Conservation (phyloP, 805 yeast genomes). For the Metschnikowia colocasiae region DNA sequence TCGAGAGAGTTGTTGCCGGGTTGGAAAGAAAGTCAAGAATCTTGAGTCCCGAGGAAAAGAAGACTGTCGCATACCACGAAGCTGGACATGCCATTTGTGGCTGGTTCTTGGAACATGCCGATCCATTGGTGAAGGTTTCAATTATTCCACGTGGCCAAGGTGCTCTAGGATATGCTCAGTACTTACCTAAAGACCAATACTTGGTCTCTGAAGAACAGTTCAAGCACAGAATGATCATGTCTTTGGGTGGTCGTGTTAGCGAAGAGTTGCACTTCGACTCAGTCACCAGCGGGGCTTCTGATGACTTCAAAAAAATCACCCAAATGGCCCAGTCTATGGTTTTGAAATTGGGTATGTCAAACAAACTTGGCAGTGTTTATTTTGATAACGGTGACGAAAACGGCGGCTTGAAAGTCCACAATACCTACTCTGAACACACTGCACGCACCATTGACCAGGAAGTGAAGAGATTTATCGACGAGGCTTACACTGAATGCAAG, state of each 20-base stretch:
- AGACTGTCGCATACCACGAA: conserved; percentile 93
- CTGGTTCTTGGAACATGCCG: conserved; percentile 88
- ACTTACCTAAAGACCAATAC: conserved; percentile 89
- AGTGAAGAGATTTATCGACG: conserved; percentile 71
- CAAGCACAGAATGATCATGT: conserved; percentile 90
- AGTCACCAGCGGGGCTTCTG: conserved; percentile 95
- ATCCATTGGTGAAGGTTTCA: conserved; percentile 91
- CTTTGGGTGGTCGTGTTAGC: conserved; percentile 93
- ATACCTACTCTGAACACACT: conserved; percentile 88
- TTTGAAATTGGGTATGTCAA: conserved; percentile 85
- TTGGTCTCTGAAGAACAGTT: conserved; percentile 74
- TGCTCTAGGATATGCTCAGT: conserved; percentile 96
- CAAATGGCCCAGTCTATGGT: conserved; percentile 94
- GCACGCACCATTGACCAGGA: conserved; percentile 79
- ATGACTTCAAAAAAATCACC: conserved; percentile 94
- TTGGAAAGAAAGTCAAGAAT: conserved; percentile 85
- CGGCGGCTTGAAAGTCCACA: conserved; percentile 50
- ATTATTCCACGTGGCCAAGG: conserved; percentile 97
- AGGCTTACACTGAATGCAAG: conserved; percentile 69
- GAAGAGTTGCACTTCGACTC: conserved; percentile 89
- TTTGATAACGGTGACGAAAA: conserved; percentile 67
- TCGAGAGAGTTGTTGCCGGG: conserved; percentile 96
- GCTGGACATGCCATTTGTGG: conserved; percentile 99
- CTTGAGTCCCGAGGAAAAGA: conserved; percentile 80
- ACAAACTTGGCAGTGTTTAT: conserved; percentile 76